Percentiles rank a stretch among this genome's conserved stretches.
Conservation (phyloP, 2,329 filamentous ascomycete genomes). For the Periconia macrospinosa region DNA sequence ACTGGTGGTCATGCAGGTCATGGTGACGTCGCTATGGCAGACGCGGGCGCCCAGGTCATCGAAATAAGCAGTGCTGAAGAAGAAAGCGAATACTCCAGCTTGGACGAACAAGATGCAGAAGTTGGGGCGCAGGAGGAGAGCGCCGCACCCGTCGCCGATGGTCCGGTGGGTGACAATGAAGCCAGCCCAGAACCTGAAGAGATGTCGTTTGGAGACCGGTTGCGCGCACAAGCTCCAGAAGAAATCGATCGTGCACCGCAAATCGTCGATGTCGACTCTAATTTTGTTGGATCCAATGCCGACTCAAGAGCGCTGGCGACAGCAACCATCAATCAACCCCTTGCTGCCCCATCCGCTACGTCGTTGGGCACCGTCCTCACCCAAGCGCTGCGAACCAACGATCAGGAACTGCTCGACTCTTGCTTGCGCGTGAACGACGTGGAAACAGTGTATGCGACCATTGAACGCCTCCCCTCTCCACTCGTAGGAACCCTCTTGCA, state of each 20-base stretch:
- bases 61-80: conserved; percentile 53
- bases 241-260: conserved; percentile 21
- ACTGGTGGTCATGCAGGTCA: conserved; percentile 51
- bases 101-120: conserved; percentile 29
- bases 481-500: conserved; percentile 78
- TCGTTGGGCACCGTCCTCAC: conserved; percentile 91
- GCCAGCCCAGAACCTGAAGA: conserved; percentile 49
- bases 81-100: conserved; percentile 37
- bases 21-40: conserved; percentile 44
- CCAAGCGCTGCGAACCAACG: conserved; percentile 90
- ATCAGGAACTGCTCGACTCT: conserved; percentile 84
- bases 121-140: conserved; percentile 26
- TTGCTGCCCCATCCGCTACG: conserved; percentile 69
- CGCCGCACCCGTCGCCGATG: conserved; percentile 25
- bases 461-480: conserved; percentile 84
- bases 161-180: conserved; percentile 35
- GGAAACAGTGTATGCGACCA: conserved; percentile 79
- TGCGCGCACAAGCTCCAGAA: conserved; percentile 65
- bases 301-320: conserved; percentile 51
- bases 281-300: conserved; percentile 49
- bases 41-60: conserved; percentile 43
- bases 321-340: conserved; percentile 46
- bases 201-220: conserved; percentile 85
- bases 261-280: conserved; percentile 73
- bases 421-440: conserved; percentile 82